These are phyloP conservation scores for Lactifluus piperatus DNA, from an alignment of 768 basidiomycete genomes.

Conservation along the genomic window DNA sequence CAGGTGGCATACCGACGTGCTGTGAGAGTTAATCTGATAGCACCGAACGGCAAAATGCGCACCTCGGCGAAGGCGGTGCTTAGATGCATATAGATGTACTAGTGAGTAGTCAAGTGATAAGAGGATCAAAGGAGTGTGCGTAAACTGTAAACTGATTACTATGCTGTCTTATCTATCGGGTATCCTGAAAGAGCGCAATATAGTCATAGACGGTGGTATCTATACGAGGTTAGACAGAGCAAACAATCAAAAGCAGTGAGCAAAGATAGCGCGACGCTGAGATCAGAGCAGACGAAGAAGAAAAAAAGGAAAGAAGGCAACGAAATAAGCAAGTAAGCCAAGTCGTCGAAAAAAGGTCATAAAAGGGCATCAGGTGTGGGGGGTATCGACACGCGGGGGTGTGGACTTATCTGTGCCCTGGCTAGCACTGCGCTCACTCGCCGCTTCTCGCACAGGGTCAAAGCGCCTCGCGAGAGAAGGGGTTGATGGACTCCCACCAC, in stretches of 20 bases:
- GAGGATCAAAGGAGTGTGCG: neutral
- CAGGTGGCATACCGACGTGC: neutral
- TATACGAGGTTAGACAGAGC: neutral
- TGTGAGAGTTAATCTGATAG: neutral
- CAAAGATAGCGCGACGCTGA: constrained; percentile 5
- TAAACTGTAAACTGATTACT: neutral
- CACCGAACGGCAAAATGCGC: neutral
- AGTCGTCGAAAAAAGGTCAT: constrained; percentile 4
- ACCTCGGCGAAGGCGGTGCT: neutral
- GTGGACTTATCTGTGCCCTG: constrained; percentile 8
- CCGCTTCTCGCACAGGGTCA: constrained; percentile 22
- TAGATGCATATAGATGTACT: constrained; percentile 1
- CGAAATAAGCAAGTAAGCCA: neutral
- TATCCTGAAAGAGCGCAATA: neutral
- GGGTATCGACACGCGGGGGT: constrained; percentile 11
- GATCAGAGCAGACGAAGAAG: neutral
- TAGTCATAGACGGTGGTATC: constrained; percentile 1
- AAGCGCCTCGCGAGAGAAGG: constrained; percentile 14
- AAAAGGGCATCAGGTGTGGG: constrained; percentile 6
- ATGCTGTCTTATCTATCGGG: constrained; percentile 1
- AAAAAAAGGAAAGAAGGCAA: neutral
- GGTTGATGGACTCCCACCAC: neutral
- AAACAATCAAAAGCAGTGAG: neutral
- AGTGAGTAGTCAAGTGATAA: constrained; percentile 1
- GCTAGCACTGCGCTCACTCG: constrained; percentile 15